Base-by-base conservation (phyloP, 331 rosid genomes). In the Malus hybrid region DNA sequence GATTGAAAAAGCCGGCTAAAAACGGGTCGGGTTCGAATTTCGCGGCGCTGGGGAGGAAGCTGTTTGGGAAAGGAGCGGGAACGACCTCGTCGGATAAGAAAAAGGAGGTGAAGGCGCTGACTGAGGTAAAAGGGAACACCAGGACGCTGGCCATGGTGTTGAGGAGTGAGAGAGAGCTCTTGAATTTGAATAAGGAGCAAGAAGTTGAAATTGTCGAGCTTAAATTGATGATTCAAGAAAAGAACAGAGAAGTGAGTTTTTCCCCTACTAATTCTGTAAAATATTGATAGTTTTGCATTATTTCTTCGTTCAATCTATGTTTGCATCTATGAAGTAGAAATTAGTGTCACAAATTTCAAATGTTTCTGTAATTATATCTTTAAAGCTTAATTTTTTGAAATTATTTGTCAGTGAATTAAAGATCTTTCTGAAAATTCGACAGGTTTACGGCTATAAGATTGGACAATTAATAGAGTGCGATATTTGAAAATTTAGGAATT, bases 81-180 rank as follows among this genome's bases (percentile, higher is more conserved):
- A 44, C 76, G 1, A 16, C 84, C 0, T 14, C 63, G 33, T 63
- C 73, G 26, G 86, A 81, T 77, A 81, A 84, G 85, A 86, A 83
- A 69, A 89, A 81, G 71, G 88, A 87, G 64, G 89, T 87, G 44
- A 94, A 92, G 81, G 99, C 97, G 2, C 81, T 95, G 91, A 95
- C 97, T 10, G 99, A 94, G 77, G 99, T 92, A 28, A 94, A 87
- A 77, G 89, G 78, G 50, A 95, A 95, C 74, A 90, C 99, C 5
- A 92, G 99, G 82, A 92, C 99, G 0, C 78, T 95, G 68, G 96
- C 97, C 1, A 92, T 90, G 99, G 97, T 95, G 77, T 75, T 92
- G 63, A 82, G 99, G 67, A 95, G 99, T 53, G 99, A 95, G 88
- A 85, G 99, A 77, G 97, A 95, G 89, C 97, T 95, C 48, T 80